These are phyloP conservation scores for Termitomyces sp. DNA, from an alignment of 768 basidiomycete genomes.

Conservation along the genomic window DNA sequence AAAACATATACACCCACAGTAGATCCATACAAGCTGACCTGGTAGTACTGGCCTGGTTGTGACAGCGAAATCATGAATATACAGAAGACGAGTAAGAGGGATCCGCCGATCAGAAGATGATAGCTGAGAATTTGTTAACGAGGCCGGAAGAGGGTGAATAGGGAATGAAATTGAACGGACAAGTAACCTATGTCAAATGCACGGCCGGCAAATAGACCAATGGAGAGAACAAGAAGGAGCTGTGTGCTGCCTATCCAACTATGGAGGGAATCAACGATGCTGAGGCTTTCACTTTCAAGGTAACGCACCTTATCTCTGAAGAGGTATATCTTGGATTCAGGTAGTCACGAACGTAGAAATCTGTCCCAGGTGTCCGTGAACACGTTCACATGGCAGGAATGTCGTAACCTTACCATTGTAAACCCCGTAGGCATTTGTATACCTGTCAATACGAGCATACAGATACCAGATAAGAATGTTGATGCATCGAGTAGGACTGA, in stretches of 20 bases:
- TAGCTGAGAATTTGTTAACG: conserved; percentile 13
- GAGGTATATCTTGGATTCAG: conserved; percentile 15
- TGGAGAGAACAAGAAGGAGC: conserved; percentile 17
- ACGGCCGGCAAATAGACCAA: conserved; percentile 19
- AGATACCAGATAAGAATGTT: not conserved
- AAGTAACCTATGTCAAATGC: conserved; percentile 23
- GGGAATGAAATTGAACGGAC: conserved; percentile 7
- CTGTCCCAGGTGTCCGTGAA: conserved; percentile 3
- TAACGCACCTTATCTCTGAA: conserved; percentile 18
- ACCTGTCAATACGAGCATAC: conserved; percentile 6
- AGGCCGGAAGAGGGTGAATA: too few relatives aligned
- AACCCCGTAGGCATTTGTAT: conserved; percentile 18
- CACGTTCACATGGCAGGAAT: not conserved
- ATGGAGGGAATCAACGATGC: not conserved
- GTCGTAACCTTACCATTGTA: conserved; percentile 14
- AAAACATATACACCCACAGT: not conserved
- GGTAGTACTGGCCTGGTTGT: conserved; percentile 23
- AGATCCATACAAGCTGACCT: conserved; percentile 13
- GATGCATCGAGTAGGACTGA: not conserved
- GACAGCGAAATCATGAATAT: conserved; percentile 27
- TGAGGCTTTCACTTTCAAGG: not conserved
- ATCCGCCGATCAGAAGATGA: conserved; percentile 22
- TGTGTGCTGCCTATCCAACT: conserved; percentile 26
- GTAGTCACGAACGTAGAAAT: conserved; percentile 22
- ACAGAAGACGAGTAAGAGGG: conserved; percentile 21